phyloP scores from a whole-genome alignment of 2,329 filamentous ascomycete species.

The Fusarium subtropicale region DNA sequence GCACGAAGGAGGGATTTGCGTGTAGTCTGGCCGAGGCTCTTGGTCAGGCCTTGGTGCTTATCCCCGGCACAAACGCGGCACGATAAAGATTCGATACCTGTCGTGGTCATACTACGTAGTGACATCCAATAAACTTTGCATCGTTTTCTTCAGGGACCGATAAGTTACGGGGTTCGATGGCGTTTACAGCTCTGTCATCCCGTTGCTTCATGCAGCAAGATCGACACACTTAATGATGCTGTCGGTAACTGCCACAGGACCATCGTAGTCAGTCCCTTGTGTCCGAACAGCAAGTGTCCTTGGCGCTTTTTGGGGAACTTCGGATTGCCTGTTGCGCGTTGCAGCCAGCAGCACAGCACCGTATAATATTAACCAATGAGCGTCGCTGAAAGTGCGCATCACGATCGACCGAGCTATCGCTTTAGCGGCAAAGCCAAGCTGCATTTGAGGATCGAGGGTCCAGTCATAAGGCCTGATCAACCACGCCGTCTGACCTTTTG shows the following conservation, averaged over 20 bases:
- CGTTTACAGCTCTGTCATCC: constrained; percentile 8
- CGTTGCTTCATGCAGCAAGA: constrained; percentile 10
- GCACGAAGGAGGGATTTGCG: neutral
- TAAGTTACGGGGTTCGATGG: constrained; percentile 1
- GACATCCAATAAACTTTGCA: constrained; percentile 18
- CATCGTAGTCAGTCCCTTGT: neutral
- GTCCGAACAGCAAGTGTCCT: neutral
- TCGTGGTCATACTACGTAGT: neutral
- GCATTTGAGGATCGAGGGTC: constrained; percentile 26
- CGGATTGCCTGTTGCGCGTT: constrained; percentile 3
- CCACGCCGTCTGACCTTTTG: constrained; percentile 11
- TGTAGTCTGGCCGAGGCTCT: constrained; percentile 3
- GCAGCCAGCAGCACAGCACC: neutral
- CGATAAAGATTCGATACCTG: constrained; percentile 5
- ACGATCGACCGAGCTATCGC: constrained; percentile 44
- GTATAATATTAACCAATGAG: constrained; percentile 8
- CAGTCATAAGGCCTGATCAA: constrained; percentile 18
- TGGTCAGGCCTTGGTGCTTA: neutral
- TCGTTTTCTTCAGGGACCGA: constrained; percentile 6
- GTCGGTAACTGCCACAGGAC: neutral
- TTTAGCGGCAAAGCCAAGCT: constrained; percentile 46
- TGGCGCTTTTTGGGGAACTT: constrained; percentile 6
- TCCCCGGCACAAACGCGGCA: neutral
- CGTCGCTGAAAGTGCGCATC: constrained; percentile 15
- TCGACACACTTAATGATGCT: constrained; percentile 2